Evolutionary conservation across 176 grass and related monocot species (phyloP).

Genomic region (Lolium perenne): DNA sequence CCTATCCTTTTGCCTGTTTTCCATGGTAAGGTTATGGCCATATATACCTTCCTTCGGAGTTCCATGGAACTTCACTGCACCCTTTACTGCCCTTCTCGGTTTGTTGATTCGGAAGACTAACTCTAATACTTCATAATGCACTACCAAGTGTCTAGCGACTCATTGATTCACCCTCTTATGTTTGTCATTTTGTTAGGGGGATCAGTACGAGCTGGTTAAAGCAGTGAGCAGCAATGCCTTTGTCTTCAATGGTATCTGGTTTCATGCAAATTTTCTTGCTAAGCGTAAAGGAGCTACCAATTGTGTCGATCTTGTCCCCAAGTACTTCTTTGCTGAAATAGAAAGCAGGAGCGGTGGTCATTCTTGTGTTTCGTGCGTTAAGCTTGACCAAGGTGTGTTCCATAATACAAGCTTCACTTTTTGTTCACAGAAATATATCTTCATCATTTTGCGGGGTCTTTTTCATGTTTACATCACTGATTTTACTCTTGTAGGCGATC

Average conservation of each 20-base stretch:
- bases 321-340: slow-evolving; percentile 1
- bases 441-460: neutral
- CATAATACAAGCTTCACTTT: neutral
- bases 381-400: slow-evolving; percentile 7
- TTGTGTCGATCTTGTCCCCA: slow-evolving; percentile 4
- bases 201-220: slow-evolving; percentile 12
- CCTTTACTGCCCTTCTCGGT: neutral
- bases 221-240: slow-evolving; percentile 11
- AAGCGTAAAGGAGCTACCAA: neutral
- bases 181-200: neutral
- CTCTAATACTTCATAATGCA: neutral
- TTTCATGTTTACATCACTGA: neutral
- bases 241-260: slow-evolving; percentile 19
- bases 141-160: neutral
- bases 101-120: neutral
- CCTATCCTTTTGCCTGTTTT: neutral
- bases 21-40: neutral
- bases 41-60: neutral
- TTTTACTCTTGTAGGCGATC: neutral
- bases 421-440: neutral
- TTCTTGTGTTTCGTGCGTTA: slow-evolving; percentile 17
- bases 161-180: neutral
- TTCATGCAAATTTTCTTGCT: neutral
- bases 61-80: neutral
- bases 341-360: neutral